These are phyloP conservation scores for Neurospora tetrasperma DNA, from an alignment of 495 filamentous ascomycete genomes.

Conservation along the genomic window DNA sequence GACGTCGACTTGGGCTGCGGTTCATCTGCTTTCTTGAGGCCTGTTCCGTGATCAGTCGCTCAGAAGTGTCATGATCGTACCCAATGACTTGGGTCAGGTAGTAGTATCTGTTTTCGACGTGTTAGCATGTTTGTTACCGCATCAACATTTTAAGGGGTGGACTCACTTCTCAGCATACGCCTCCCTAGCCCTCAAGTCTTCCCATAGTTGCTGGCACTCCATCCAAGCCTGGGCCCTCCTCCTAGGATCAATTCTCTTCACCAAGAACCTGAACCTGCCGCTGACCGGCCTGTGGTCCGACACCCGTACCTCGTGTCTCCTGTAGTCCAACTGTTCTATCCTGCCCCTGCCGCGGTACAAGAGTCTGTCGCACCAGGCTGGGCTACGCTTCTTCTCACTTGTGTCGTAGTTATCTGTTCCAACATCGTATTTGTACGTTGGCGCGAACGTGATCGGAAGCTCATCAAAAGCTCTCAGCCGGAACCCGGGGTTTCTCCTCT, in stretches of 20 bases:
- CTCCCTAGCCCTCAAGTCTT: conserved; percentile 57
- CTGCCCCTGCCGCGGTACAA: conserved; percentile 65
- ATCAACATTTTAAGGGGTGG: neutral
- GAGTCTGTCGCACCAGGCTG: conserved; percentile 93
- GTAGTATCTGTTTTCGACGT: conserved; percentile 21
- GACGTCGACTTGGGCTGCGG: conserved; percentile 21
- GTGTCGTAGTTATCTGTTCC: conserved; percentile 89
- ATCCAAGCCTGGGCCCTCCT: conserved; percentile 58
- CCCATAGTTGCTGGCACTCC: conserved; percentile 59
- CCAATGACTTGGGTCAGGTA: conserved; percentile 38
- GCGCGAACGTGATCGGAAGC: conserved; percentile 76
- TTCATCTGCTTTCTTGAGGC: conserved; percentile 17
- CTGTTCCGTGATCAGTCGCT: conserved; percentile 27
- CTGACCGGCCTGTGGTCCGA: conserved; percentile 92
- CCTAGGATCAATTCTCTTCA: conserved; percentile 66
- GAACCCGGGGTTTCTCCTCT: conserved; percentile 81
- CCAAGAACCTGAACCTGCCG: conserved; percentile 64
- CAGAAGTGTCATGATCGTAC: conserved; percentile 33
- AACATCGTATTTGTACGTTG: conserved; percentile 98
- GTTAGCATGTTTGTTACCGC: conserved; percentile 10
- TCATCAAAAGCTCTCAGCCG: conserved; percentile 79
- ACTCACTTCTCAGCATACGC: conserved; percentile 44
- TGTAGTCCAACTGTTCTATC: conserved; percentile 80
- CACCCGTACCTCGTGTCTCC: conserved; percentile 75
- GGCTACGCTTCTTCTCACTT: conserved; percentile 88